Percentiles rank a stretch among this genome's conserved stretches.
These are phyloP conservation scores for Fomitopsis schrenkii DNA, from an alignment of 1,284 basidiomycete species.

Conservation along the genomic window DNA sequence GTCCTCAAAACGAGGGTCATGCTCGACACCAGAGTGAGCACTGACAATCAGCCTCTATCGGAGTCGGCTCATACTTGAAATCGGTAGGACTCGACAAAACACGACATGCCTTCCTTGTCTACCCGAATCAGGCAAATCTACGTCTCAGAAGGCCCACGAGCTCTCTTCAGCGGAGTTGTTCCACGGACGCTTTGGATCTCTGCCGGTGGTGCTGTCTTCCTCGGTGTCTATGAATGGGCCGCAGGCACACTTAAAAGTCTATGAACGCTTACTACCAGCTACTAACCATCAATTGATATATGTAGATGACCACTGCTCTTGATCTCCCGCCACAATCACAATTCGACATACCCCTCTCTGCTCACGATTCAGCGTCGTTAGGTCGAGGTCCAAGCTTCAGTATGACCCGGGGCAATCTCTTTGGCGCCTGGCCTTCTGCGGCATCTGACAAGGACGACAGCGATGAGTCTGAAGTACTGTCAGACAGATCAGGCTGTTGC, in stretches of 20 bases:
- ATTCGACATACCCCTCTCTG: background rate
- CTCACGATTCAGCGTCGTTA: background rate
- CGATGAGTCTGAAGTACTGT: background rate
- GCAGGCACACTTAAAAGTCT: slow-evolving; percentile 12
- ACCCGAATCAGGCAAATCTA: slow-evolving; percentile 66
- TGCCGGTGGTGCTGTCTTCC: slow-evolving; percentile 93
- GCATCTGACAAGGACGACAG: slow-evolving; percentile 4
- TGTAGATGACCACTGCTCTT: background rate
- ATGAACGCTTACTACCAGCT: slow-evolving; percentile 3
- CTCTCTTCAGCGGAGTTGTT: slow-evolving; percentile 85
- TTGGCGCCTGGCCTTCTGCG: slow-evolving; percentile 9
- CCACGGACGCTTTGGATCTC: slow-evolving; percentile 96
- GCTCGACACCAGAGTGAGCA: slow-evolving; percentile 76
- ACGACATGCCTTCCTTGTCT: slow-evolving; percentile 50
- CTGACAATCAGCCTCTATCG: slow-evolving; percentile 4
- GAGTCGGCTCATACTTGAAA: background rate
- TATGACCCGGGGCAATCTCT: slow-evolving; percentile 27
- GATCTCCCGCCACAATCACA: background rate
- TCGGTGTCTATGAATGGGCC: slow-evolving; percentile 87
- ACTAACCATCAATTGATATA: background rate
- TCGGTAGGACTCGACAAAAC: slow-evolving; percentile 44
- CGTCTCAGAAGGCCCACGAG: slow-evolving; percentile 64
- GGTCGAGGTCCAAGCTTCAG: slow-evolving; percentile 23
- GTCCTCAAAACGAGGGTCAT: slow-evolving; percentile 98
- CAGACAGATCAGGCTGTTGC: background rate